Evolutionary conservation across 2,329 filamentous ascomycete genomes (phyloP), one percentile per base, ranked within the genome.

Genomic region (Cucurbitaria berberidis): DNA sequence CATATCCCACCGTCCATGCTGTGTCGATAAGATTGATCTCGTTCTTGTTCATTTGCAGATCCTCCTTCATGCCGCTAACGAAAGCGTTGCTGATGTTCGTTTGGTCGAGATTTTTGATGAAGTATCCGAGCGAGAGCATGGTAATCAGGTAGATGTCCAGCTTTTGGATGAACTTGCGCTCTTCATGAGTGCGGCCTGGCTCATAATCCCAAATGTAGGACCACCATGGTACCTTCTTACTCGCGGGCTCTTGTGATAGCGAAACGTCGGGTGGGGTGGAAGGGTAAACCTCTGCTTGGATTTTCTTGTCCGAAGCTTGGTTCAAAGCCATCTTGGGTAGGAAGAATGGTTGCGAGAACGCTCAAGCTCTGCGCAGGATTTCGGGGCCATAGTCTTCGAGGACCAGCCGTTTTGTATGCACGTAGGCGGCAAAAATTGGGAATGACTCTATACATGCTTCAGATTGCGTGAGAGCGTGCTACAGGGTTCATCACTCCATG

Each of bases 181-280:
- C 65, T 30, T 59, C 54, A 24, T 59, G 53, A 6, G 59, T 58
- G n/a, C 63, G 57, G 19, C 58, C 60, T 1, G 64, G 64, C n/a
- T 67, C 64, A 38, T 64, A 66, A 34, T 67, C 64, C 64, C 64
- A 67, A n/a, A 67, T 56, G 48, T 66, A 66, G 6, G 62, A 52
- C 21, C 57, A 67, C 64, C 64, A 67, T 16, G 64, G 64, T 13
- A 55, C 62, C 15, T 62, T 62, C n/a, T 34, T 46, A 0, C 49
- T 51, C 15, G 36, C 11, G n/a, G 18, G 21, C 0, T 48, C 29
- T 13, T 30, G 27, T 2, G 43, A 22, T 16, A 34, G 27, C 15
- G 48, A 46, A 16, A 18, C 3, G 32, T 34, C 16, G 30, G 39
- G 34, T 11, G 35, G 29, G 3, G 6, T 43, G 9, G 38, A n/a